Base-by-base conservation (phyloP, 106 monocot genomes). In the Alisma plantagoaquatica region DNA sequence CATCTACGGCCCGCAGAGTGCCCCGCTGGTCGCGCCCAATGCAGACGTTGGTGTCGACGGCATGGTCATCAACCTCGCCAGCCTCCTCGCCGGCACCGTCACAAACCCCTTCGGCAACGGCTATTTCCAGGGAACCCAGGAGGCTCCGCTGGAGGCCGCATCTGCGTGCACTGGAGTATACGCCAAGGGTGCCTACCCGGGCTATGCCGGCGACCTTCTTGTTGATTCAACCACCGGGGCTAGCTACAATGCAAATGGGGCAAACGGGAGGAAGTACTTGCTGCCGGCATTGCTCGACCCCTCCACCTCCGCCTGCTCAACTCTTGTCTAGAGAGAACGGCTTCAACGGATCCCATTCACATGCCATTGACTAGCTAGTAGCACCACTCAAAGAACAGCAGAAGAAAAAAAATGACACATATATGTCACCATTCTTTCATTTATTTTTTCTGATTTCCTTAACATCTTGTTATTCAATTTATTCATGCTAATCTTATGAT, bases 71-170 rank as follows among this genome's bases (percentile, higher is more conserved):
- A 77, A 67, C 46, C 60, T 77, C 24, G 77, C 66, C 30, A 55
- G 61, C 32, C 41, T 77, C 19, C 33, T 77, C 25, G 77, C 72
- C 0, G 74, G 73, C 0, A 64, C 74, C 10, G 67, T 57, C 29
- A 74, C 78, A 19, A 78, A 78, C 43, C 78, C 78, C 5, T 74
- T 54, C 20, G 68, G 59, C 1, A 38, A 54, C 42, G 78, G 78
- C 0, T 78, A 43, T 64, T 78, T 59, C 60, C 69, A 78, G 69
- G 74, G 74, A n/a, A 54, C 66, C 19, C 57, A 51, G 49, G 74
- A 53, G 45, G 68, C 74, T 29, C 66, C 71, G 22, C 47, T 77
- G 27, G 76, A 77, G 61, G 76, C 50, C 0, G 70, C 71, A 26
- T 60, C 76, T 46, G 76, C 66, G 9, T 77, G 76, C 28, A 22